Percentiles rank a stretch among this genome's conserved stretches.
Evolutionary conservation across 306 rosid species (phyloP).

Genomic region (Cucurbita argyrosperma): DNA sequence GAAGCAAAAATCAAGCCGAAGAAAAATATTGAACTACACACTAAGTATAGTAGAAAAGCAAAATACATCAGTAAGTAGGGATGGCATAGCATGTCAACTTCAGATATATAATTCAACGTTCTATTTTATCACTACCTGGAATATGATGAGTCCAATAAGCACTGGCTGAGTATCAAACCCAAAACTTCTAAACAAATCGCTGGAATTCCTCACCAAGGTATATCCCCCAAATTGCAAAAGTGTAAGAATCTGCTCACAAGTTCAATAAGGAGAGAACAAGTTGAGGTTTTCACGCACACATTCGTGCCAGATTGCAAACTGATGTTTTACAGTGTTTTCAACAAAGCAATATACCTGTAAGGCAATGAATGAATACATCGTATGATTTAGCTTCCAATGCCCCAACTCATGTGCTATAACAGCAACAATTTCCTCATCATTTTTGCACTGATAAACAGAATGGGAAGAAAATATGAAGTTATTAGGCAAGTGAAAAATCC

Average conservation of each 20-base stretch:
- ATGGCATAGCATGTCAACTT: neutral
- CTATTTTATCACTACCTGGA: conserved; percentile 44
- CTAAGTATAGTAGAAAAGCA: neutral
- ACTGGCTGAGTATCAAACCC: conserved; percentile 95
- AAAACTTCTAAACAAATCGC: conserved; percentile 66
- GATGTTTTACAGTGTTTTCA: neutral
- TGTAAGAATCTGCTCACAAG: conserved; percentile 58
- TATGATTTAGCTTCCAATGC: conserved; percentile 97
- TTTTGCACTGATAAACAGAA: conserved; percentile 58
- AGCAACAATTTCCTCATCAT: conserved; percentile 86
- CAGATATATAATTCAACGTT: neutral
- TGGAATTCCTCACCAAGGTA: conserved; percentile 85
- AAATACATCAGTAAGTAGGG: neutral
- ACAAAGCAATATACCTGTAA: conserved; percentile 56
- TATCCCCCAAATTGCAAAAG: conserved; percentile 94
- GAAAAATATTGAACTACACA: neutral
- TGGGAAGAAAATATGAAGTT: neutral
- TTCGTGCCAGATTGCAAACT: neutral
- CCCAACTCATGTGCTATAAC: conserved; percentile 97
- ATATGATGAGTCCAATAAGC: conserved; percentile 78
- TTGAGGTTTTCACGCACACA: neutral
- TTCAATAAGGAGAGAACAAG: neutral
- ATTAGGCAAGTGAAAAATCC: neutral
- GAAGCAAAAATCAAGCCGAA: neutral
- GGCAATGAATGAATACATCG: conserved; percentile 79